Evolutionary conservation across 1,139 yeast species (phyloP), one percentile per base, ranked within the genome.

Genomic region (Kazachstania sp.): DNA sequence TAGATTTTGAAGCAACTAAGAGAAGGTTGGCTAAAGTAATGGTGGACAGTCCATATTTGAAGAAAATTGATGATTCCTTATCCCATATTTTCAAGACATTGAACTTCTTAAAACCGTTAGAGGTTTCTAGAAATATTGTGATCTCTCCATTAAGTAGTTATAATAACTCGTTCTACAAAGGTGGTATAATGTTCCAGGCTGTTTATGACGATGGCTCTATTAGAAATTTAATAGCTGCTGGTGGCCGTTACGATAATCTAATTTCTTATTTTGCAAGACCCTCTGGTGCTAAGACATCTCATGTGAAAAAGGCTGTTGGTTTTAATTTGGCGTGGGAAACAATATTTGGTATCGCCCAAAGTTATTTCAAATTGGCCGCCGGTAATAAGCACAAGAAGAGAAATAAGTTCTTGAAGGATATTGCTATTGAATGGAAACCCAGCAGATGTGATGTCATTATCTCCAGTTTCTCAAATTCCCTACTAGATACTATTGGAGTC

Each of bases 131-230:
- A 34, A 66, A 68, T 37, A 65, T 81, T 20, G 72, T 71, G 35
- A 60, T 82, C 29, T 73, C 81, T 0, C 97, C 97, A 0, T 72
- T 92, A 63, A 78, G 90, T 58, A 87, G 86, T 57, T 86, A 86
- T 64, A 87, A 87, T 57, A 77, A 83, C 39, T 75, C 80, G 20
- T 90, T 87, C 60, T 92, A 88, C 61, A 70, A 73, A 34, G 81
- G 81, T 23, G 95, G 95, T 0, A 68, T 90, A 2, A 87, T 92
- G 95, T 92, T 90, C 61, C 95, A 87, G 58, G 88, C 85, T 0
- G 77, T 87, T 1, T 77, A 79, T 56, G 84, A 84, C 49, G 77
- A 72, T 41, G 68, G 67, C 54, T 64, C 66, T 50, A 44, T 55
- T 35, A 65, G 71, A 51, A 65, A 64, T 41, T 58, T 56, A 73